phyloP scores from a whole-genome alignment of 1,139 yeast genomes.

The Petasospora rhodanensis region DNA sequence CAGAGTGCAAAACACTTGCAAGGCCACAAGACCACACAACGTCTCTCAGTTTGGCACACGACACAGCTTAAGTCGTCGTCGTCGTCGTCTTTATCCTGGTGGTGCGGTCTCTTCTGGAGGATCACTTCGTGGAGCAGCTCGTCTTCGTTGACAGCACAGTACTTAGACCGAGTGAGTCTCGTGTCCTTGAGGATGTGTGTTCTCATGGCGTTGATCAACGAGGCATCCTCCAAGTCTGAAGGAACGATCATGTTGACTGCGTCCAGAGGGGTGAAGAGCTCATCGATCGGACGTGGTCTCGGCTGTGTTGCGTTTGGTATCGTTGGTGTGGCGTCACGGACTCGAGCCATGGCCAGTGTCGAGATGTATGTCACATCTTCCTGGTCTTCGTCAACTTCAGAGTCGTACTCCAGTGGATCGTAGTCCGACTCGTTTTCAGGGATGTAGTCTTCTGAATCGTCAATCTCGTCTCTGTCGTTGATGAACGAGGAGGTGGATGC shows the following conservation, averaged over 20 bases:
- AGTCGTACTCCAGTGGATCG: conserved; percentile 28
- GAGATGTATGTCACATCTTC: conserved; percentile 13
- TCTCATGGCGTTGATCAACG: conserved; percentile 23
- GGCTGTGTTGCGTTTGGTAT: conserved; percentile 2
- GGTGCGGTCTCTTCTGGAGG: conserved; percentile 18
- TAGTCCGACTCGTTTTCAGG: conserved; percentile 21
- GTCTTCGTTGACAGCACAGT: conserved; percentile 26
- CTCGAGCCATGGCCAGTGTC: conserved; percentile 13
- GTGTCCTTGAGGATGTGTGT: conserved; percentile 21
- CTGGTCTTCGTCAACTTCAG: conserved; percentile 19
- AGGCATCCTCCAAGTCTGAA: conserved; percentile 19
- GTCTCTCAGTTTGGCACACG: conserved; percentile 68
- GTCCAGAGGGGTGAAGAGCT: conserved; percentile 22
- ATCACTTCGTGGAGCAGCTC: conserved; percentile 27
- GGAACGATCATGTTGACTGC: conserved; percentile 17
- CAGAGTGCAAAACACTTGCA: conserved; percentile 87
- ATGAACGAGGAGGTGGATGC: not conserved
- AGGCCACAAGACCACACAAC: conserved; percentile 89
- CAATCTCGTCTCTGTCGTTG: conserved; percentile 7
- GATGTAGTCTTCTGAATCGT: conserved; percentile 19
- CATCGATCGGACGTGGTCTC: conserved; percentile 16
- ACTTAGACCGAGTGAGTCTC: conserved; percentile 32
- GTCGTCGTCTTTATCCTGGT: conserved; percentile 6
- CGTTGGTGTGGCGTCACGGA: conserved; percentile 1
- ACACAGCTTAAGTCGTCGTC: conserved; percentile 46